A percentile compares a stretch with the other conserved stretches of the same genome.
Evolutionary conservation across 2,329 filamentous ascomycete genomes (phyloP).

Genomic region (Blumeria hordei): DNA sequence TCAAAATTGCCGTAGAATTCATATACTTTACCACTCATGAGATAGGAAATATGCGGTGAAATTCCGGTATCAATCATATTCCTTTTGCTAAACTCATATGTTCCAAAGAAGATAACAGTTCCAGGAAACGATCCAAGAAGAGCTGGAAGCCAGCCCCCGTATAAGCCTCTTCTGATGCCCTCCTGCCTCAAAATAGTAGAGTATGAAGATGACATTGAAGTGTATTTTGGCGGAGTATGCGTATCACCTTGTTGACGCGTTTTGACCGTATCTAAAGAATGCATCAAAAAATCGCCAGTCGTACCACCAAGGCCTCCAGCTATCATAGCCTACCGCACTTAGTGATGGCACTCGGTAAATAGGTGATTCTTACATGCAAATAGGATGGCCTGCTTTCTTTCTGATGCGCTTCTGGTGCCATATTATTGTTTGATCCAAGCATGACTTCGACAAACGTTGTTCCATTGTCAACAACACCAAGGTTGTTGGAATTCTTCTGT

Average conservation of each 20-base stretch:
- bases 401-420: conserved; percentile 15
- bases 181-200: conserved; percentile 84
- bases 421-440: conserved; percentile 5
- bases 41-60: conserved; percentile 62
- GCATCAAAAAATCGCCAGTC: conserved; percentile 93
- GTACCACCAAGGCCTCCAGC: conserved; percentile 82
- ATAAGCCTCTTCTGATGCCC: conserved; percentile 62
- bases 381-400: conserved; percentile 35
- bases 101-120: conserved; percentile 85
- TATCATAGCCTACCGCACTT: conserved; percentile 51
- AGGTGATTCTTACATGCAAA: conserved; percentile 28
- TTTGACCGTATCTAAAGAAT: conserved; percentile 95
- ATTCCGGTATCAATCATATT: conserved; percentile 66
- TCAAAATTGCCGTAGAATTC: neutral
- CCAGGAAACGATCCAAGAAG: conserved; percentile 82
- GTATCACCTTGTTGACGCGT: conserved; percentile 94
- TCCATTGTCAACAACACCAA: conserved; percentile 17
- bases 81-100: conserved; percentile 88
- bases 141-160: conserved; percentile 81
- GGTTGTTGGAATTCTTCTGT: conserved; percentile 10
- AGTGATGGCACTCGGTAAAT: conserved; percentile 4
- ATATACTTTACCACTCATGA: conserved; percentile 42
- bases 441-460: conserved; percentile 5
- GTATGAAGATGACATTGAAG: conserved; percentile 73
- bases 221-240: conserved; percentile 77